These are phyloP conservation scores for Calonectria pseudoreteaudii DNA, from an alignment of 2,329 filamentous ascomycete genomes.

Conservation along the genomic window DNA sequence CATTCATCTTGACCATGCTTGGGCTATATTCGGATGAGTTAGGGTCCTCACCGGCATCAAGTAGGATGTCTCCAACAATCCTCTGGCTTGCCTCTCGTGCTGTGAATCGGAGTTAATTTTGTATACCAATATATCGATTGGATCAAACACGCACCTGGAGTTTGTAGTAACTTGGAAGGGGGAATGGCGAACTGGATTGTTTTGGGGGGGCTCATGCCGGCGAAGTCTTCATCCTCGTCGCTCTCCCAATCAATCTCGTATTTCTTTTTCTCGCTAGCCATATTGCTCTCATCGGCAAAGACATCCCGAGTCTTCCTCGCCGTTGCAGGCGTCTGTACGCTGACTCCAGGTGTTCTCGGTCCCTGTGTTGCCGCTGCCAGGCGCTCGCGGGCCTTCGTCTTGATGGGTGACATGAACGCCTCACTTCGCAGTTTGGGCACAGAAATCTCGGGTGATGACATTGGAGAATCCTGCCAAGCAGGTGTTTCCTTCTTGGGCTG, in stretches of 20 bases:
- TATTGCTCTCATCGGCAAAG: slow-evolving; percentile 49
- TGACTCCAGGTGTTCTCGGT: slow-evolving; percentile 83
- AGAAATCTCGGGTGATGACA: slow-evolving; percentile 81
- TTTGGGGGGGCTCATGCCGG: slow-evolving; percentile 90
- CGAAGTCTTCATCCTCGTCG: slow-evolving; percentile 74
- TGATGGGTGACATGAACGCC: slow-evolving; percentile 82
- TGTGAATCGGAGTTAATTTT: slow-evolving; percentile 44
- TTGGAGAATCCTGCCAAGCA: slow-evolving; percentile 68
- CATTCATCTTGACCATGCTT: slow-evolving; percentile 73
- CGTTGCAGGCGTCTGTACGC: slow-evolving; percentile 80
- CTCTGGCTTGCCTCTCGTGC: slow-evolving; percentile 83
- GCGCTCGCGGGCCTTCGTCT: slow-evolving; percentile 57
- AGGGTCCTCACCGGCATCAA: slow-evolving; percentile 76
- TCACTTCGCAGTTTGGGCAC: slow-evolving; percentile 87
- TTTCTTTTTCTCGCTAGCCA: slow-evolving; percentile 46
- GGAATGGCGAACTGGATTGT: slow-evolving; percentile 89
- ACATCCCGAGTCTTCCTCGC: slow-evolving; percentile 63
- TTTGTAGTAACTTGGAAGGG: slow-evolving; percentile 81
- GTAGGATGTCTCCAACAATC: slow-evolving; percentile 83
- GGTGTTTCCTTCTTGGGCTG: slow-evolving; percentile 51
- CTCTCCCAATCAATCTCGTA: slow-evolving; percentile 80
- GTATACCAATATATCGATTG: not conserved
- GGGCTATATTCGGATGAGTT: slow-evolving; percentile 71
- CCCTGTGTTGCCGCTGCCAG: slow-evolving; percentile 56
- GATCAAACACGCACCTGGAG: slow-evolving; percentile 69